Evolutionary conservation across 768 basidiomycete genomes (phyloP), one percentile per base, ranked within the genome.

Genomic region (Clitopilus hobsonii): DNA sequence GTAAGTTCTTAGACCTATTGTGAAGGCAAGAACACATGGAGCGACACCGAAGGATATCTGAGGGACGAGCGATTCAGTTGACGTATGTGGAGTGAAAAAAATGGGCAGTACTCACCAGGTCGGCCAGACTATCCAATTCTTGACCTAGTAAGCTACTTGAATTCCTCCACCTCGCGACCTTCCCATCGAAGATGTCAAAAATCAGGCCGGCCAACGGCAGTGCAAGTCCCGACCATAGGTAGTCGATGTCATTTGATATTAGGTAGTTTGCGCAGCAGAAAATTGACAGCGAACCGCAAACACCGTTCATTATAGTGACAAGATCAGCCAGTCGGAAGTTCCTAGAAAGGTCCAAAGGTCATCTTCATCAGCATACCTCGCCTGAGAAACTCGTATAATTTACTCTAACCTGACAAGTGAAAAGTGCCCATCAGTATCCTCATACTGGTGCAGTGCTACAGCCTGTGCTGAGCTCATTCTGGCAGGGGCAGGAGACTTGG

Each of bases 21-120:
- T 85, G 68, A 97, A 99, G 6, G 89, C 92, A 28, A 97, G 74
- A 41, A 98, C 78, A n/a, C 95, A 88, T 2, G 97, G 97, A 0
- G 97, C 95, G 51, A 98, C 94, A 51, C 97, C 97, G 65, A 99
- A 99, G 1, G 97, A 98, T 58, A 99, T 89, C 94, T 97, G 63
- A 25, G 10, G 49, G 30, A 56, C 27, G 50, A 41, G 58, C 57
- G 51, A 52, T 20, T 36, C 51, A 50, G 32, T 55, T 45, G 52
- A 57, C 14, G 28, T 1, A 25, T 24, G 38, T 28, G 8, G 60
- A 30, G 49, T 6, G 18, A 36, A 27, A 18, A 57, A 36, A 51
- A 52, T 52, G 51, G 71, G 88, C 49, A 62, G 18, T 27, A 26
- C 49, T 26, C 26, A 94, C 94, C 72, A 98, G 75, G 73, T 99